Evolutionary conservation across 1,284 basidiomycete species (phyloP).

Genomic region (Leccinum huronense): DNA sequence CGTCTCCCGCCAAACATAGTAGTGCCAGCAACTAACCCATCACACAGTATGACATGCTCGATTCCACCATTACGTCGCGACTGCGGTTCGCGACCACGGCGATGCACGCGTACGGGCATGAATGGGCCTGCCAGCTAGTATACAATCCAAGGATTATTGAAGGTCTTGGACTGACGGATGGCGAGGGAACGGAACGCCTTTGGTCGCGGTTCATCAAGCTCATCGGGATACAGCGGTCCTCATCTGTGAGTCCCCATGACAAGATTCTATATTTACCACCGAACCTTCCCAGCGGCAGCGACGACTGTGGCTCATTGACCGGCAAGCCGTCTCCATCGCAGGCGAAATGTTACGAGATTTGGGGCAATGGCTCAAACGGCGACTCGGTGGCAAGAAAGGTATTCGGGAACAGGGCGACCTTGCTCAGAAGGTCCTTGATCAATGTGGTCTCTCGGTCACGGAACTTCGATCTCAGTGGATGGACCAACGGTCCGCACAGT

Average conservation of each 20-base stretch:
- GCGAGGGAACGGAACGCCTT: neutral
- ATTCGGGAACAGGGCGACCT: neutral
- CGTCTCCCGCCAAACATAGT: neutral
- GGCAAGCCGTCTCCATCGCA: neutral
- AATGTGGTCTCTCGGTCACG: neutral
- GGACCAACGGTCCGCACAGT: neutral
- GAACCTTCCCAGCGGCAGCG: neutral
- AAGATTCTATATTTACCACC: neutral
- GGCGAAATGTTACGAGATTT: neutral
- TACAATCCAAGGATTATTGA: neutral
- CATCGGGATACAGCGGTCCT: slow-evolving; percentile 2
- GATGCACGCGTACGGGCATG: slow-evolving; percentile 1
- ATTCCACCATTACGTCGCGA: neutral
- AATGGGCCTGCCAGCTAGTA: slow-evolving; percentile 7
- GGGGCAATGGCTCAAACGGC: neutral
- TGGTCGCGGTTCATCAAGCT: slow-evolving; percentile 2
- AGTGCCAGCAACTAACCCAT: too few relatives aligned
- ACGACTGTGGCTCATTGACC: neutral
- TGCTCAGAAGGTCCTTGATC: neutral
- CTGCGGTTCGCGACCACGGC: neutral
- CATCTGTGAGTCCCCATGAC: neutral
- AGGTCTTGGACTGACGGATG: neutral
- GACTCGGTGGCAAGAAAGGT: neutral
- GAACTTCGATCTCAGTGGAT: neutral
- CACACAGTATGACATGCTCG: neutral